phyloP scores from a whole-genome alignment of 2,329 filamentous ascomycete genomes.

The Nigrospora oryzae region DNA sequence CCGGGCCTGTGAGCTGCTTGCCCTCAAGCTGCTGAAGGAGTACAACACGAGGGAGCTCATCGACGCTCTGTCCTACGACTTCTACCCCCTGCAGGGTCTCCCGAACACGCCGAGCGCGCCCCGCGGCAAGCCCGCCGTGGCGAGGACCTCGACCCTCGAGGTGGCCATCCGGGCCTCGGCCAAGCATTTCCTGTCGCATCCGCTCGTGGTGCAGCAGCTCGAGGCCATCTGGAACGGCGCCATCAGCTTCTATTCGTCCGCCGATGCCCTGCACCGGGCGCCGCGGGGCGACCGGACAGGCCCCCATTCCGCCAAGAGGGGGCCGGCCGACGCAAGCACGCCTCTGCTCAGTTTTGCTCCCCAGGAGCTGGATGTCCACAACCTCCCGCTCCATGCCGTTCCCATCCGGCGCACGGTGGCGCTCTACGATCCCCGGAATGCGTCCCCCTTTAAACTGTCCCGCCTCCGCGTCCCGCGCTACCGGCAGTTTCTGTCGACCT shows the following conservation, averaged over 20 bases:
- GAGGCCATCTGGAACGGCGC: constrained; percentile 96
- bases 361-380: constrained; percentile 19
- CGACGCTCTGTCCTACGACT: constrained; percentile 90
- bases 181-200: constrained; percentile 87
- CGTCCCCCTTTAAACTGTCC: constrained; percentile 86
- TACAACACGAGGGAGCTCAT: constrained; percentile 85
- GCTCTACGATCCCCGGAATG: constrained; percentile 83
- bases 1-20: constrained; percentile 82
- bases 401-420: constrained; percentile 65
- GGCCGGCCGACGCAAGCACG: constrained; percentile 35
- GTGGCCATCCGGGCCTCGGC: constrained; percentile 88
- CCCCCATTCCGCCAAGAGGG: constrained; percentile 16
- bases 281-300: constrained; percentile 14
- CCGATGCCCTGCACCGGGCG: constrained; percentile 72
- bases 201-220: constrained; percentile 86
- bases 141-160: constrained; percentile 82
- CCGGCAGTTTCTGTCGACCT: constrained; percentile 79
- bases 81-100: constrained; percentile 82
- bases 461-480: constrained; percentile 86
- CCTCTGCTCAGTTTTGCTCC: constrained; percentile 37
- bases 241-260: constrained; percentile 86
- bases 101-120: constrained; percentile 34
- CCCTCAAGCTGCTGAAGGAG: constrained; percentile 83
- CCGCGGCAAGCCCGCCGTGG: constrained; percentile 44
- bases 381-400: constrained; percentile 24